A percentile compares a stretch with the other conserved stretches of the same genome.
phyloP scores from a whole-genome alignment of 305 asterid species.

The Solanum hybrid region DNA sequence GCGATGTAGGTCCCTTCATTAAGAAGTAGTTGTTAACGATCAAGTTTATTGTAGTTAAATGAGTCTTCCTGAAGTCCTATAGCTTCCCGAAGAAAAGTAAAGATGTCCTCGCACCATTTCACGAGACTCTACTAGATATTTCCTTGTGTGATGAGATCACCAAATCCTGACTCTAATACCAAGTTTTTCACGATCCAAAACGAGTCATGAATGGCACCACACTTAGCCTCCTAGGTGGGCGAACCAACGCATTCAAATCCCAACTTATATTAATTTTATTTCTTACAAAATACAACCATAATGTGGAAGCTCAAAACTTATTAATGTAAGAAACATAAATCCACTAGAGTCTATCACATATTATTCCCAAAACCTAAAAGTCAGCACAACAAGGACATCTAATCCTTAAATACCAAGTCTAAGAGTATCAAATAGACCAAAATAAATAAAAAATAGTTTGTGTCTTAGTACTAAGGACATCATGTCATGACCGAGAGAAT shows the following conservation, averaged over 20 bases:
- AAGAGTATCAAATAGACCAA: background rate
- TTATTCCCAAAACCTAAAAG: background rate
- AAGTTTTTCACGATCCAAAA: background rate
- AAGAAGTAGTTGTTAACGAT: background rate
- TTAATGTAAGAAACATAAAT: background rate
- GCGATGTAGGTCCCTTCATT: background rate
- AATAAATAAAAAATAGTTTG: background rate
- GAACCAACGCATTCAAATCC: background rate
- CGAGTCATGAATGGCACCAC: background rate
- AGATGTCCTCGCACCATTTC: background rate
- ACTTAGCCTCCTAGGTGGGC: background rate
- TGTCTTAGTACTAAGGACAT: background rate
- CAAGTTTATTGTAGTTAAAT: background rate
- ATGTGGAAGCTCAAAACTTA: background rate
- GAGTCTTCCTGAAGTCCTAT: background rate
- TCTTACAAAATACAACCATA: no score
- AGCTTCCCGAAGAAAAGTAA: background rate
- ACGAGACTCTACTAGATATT: background rate
- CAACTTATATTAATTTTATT: no score
- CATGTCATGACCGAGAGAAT: background rate
- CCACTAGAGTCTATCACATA: background rate
- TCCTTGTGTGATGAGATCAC: background rate
- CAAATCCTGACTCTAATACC: background rate
- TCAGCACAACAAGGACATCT: background rate
- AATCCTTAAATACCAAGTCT: background rate